Percentiles rank a stretch among this genome's conserved stretches.
phyloP scores from a whole-genome alignment of 1,139 yeast species.

The Suhomyces anneliseae region DNA sequence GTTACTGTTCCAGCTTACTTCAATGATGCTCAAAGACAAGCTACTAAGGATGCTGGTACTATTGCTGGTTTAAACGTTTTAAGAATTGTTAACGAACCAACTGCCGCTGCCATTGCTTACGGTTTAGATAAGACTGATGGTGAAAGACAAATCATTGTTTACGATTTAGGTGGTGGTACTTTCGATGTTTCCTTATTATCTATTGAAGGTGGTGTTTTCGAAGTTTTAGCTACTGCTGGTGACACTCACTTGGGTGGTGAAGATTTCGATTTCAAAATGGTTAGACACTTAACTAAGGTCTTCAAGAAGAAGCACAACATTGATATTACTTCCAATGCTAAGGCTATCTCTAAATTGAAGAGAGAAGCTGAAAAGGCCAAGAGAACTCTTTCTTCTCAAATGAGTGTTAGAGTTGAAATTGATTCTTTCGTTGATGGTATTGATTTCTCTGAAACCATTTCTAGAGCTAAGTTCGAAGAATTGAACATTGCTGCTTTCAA shows the following conservation, averaged over 20 bases:
- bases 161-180: conserved; percentile 58
- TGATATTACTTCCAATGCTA: conserved; percentile 71
- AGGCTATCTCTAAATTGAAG: conserved; percentile 86
- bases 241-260: conserved; percentile 75
- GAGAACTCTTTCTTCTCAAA: conserved; percentile 89
- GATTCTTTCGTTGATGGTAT: conserved; percentile 95
- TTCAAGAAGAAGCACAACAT: conserved; percentile 87
- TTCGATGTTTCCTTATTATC: conserved; percentile 53
- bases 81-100: conserved; percentile 96
- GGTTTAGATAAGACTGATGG: conserved; percentile 80
- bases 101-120: conserved; percentile 98
- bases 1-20: conserved; percentile 97
- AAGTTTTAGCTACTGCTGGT: conserved; percentile 55
- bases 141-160: conserved; percentile 51
- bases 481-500: conserved; percentile 83
- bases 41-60: conserved; percentile 96
- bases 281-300: conserved; percentile 78
- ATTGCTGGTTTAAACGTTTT: conserved; percentile 94
- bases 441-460: conserved; percentile 88
- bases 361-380: conserved; percentile 97
- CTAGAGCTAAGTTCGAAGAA: conserved; percentile 96
- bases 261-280: conserved; percentile 89
- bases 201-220: conserved; percentile 54
- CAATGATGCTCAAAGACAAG: conserved; percentile 98
- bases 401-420: conserved; percentile 86